phyloP scores from a whole-genome alignment of 495 filamentous ascomycete species.

The Tuber microsphaerosporum region DNA sequence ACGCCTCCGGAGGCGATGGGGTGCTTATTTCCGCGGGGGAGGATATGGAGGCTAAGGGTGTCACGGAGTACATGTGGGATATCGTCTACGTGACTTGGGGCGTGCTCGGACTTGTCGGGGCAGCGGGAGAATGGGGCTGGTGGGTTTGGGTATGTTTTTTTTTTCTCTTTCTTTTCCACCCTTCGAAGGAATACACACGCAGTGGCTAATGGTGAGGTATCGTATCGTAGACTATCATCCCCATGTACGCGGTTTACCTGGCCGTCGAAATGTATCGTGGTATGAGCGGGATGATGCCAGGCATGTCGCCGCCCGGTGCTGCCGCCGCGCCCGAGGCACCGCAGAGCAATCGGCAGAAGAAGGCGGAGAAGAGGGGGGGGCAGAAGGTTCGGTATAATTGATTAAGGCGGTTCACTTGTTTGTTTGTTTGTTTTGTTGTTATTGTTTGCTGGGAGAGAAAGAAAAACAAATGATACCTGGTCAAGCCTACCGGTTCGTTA shows the following conservation, averaged over 20 bases:
- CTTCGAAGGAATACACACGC: background rate
- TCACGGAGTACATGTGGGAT: conserved; percentile 98
- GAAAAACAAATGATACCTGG: background rate
- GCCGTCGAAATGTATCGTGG: conserved; percentile 49
- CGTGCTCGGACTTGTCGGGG: conserved; percentile 55
- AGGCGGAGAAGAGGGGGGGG: conserved; percentile 56
- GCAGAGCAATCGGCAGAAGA: conserved; percentile 56
- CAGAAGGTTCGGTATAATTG: conserved; percentile 39
- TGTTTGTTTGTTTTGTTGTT: background rate
- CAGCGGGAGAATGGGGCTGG: conserved; percentile 73
- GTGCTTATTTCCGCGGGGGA: conserved; percentile 65
- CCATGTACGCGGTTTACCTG: conserved; percentile 52
- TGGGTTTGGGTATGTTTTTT: conserved; percentile 52
- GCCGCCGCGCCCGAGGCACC: conserved; percentile 11
- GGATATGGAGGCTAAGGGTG: conserved; percentile 75
- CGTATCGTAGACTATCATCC: conserved; percentile 50
- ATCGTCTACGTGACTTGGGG: conserved; percentile 85
- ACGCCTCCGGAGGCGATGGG: conserved; percentile 45
- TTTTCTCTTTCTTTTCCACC: too few relatives aligned
- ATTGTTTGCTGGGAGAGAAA: background rate
- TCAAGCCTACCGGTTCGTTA: background rate
- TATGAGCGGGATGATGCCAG: conserved; percentile 47
- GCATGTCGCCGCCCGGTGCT: conserved; percentile 31
- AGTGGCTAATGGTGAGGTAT: background rate
- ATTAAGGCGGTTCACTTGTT: background rate